A percentile compares a stretch with the other conserved stretches of the same genome.
Conservation (phyloP, 371 early-diverging fungal species). For the Encephalitozoon romaleae region DNA sequence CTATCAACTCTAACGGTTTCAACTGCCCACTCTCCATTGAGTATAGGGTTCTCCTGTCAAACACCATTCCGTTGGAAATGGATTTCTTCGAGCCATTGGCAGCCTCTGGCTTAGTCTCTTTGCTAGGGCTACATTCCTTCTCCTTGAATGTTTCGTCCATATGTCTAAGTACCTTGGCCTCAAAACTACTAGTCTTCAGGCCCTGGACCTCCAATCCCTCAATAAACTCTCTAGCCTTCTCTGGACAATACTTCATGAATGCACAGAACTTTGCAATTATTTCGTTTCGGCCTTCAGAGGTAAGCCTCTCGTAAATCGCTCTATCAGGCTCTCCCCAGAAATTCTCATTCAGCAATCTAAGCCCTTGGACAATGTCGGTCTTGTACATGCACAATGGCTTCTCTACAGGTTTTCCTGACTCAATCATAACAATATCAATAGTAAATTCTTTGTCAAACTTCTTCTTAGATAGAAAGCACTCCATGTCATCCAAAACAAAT, state of each 20-base stretch:
- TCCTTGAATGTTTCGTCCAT: neutral
- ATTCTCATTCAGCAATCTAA: neutral
- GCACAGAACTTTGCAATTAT: slow-evolving; percentile 22
- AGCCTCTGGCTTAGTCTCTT: neutral
- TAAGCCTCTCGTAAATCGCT: slow-evolving; percentile 12
- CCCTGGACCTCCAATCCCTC: neutral
- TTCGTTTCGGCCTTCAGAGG: slow-evolving; percentile 14
- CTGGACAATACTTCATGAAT: neutral
- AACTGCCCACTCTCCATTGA: neutral
- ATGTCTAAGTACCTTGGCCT: neutral
- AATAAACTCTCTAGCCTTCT: neutral
- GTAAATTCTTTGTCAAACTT: slow-evolving; percentile 36
- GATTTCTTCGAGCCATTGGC: neutral
- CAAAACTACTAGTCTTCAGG: neutral
- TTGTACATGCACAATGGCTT: neutral
- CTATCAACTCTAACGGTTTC: neutral
- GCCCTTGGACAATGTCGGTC: neutral
- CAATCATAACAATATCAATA: slow-evolving; percentile 41
- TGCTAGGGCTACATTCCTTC: neutral
- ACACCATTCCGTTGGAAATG: neutral
- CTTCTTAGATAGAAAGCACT: neutral
- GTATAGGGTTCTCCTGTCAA: neutral
- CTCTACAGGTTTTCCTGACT: neutral
- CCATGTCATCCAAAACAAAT: slow-evolving; percentile 33
- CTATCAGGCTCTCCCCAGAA: neutral